These are phyloP conservation scores for Saprolegnia parasitica DNA, from an alignment of 352 stramenopile genomes.

Conservation along the genomic window DNA sequence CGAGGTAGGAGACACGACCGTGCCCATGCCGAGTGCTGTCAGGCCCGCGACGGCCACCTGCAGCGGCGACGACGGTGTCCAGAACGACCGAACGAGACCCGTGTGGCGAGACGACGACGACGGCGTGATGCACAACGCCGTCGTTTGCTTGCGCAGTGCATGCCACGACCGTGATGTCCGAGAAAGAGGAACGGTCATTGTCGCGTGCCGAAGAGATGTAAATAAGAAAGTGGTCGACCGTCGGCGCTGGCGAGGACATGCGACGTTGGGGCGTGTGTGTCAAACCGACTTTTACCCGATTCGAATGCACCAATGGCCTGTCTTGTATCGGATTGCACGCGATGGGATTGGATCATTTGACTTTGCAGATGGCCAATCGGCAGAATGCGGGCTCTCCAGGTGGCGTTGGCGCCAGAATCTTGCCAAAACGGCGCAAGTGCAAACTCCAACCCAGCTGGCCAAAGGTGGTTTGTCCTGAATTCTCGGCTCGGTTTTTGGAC, in stretches of 20 bases:
- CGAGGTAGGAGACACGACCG: background rate
- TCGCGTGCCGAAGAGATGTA: background rate
- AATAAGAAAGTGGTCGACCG: slow-evolving; percentile 6
- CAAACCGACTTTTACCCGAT: slow-evolving; percentile 9
- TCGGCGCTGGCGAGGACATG: background rate
- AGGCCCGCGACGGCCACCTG: slow-evolving; percentile 13
- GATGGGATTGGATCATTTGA: background rate
- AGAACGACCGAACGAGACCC: background rate
- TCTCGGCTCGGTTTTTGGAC: too few relatives aligned
- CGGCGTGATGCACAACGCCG: background rate
- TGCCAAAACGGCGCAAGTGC: background rate
- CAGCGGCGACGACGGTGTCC: slow-evolving; percentile 1
- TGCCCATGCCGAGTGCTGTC: slow-evolving; percentile 14
- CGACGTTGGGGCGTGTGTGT: background rate
- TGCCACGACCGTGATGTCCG: background rate
- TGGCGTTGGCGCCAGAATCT: slow-evolving; percentile 20
- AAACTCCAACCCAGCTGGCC: too few relatives aligned
- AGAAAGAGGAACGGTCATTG: background rate
- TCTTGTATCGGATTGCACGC: background rate
- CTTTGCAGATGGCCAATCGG: slow-evolving; percentile 10
- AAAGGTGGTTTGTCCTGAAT: too few relatives aligned
- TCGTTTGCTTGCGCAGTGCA: background rate
- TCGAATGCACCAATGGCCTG: background rate
- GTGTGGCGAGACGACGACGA: background rate
- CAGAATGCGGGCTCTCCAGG: background rate